phyloP scores from a whole-genome alignment of 768 basidiomycete genomes.

The Nidula microcarpa region DNA sequence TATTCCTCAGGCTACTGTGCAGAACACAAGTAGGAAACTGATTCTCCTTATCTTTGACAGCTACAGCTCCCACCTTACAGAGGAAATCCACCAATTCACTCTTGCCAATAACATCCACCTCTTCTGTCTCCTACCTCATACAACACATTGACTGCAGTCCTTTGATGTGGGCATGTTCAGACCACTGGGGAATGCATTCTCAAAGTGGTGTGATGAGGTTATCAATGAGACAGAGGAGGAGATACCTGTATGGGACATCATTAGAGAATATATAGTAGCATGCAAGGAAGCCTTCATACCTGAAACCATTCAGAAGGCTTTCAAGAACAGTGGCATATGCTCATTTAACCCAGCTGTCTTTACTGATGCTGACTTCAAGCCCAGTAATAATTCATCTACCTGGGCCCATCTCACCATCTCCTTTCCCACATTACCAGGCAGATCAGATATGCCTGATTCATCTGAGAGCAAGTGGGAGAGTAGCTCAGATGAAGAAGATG shows the following conservation, averaged over 20 bases:
- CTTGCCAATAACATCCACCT: background rate
- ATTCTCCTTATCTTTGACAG: conserved; percentile 23
- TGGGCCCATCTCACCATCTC: background rate
- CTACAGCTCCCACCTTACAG: conserved; percentile 13
- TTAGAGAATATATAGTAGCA: conserved; percentile 14
- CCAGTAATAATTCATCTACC: conserved; percentile 8
- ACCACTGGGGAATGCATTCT: conserved; percentile 20
- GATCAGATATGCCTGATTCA: conserved; percentile 1
- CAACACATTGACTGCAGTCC: conserved; percentile 3
- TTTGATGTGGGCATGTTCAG: conserved; percentile 5
- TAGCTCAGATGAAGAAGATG: background rate
- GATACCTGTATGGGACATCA: conserved; percentile 13
- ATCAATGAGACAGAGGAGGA: conserved; percentile 8
- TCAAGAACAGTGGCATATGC: conserved; percentile 12
- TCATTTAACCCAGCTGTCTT: conserved; percentile 14
- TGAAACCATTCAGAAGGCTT: conserved; percentile 11
- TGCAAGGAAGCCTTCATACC: conserved; percentile 5
- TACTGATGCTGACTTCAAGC: conserved; percentile 10
- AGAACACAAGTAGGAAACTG: background rate
- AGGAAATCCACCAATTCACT: background rate
- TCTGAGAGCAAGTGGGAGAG: background rate
- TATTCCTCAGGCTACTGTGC: conserved; percentile 8
- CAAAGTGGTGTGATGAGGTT: conserved; percentile 2
- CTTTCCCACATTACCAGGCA: background rate
- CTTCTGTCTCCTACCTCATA: conserved; percentile 4